Evolutionary conservation across 176 grass and related monocot species (phyloP).

Genomic region (Phragmites australis): DNA sequence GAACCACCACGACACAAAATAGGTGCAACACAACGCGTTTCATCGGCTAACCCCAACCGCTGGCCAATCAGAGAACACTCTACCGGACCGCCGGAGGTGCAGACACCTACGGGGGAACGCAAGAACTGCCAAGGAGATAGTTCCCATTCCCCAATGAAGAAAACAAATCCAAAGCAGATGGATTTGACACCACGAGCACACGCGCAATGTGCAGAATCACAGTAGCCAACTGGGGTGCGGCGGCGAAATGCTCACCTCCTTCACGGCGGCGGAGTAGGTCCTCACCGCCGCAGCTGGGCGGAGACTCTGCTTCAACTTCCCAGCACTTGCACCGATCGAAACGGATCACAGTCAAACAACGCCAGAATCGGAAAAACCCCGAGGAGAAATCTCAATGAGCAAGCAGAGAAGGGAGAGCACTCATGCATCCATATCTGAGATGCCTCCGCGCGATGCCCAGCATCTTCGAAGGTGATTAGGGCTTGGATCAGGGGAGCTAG

Average conservation of each 20-base stretch:
- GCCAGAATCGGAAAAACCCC: no score
- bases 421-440: constrained; percentile 62
- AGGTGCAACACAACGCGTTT: no score
- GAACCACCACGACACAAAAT: no score
- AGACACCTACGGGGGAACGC: no score
- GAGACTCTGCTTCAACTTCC: constrained; percentile 52
- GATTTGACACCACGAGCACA: not conserved
- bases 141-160: no score
- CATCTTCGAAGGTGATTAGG: constrained; percentile 57
- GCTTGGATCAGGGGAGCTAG: no score
- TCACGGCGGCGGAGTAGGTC: constrained; percentile 61
- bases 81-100: no score
- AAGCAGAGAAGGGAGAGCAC: not conserved
- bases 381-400: not conserved
- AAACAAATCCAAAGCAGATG: no score
- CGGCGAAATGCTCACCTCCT: constrained; percentile 69
- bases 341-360: constrained; percentile 5
- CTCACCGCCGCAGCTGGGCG: constrained; percentile 47
- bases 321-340: constrained; percentile 49
- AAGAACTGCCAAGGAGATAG: no score
- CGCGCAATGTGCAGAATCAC: not conserved
- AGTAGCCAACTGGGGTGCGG: no score
- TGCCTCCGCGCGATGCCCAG: constrained; percentile 69
- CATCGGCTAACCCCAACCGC: no score
- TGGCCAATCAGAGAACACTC: no score